A percentile compares a stretch with the other conserved stretches of the same genome.
Conservation (phyloP, 768 basidiomycete species). For the Solioccasus polychromus region DNA sequence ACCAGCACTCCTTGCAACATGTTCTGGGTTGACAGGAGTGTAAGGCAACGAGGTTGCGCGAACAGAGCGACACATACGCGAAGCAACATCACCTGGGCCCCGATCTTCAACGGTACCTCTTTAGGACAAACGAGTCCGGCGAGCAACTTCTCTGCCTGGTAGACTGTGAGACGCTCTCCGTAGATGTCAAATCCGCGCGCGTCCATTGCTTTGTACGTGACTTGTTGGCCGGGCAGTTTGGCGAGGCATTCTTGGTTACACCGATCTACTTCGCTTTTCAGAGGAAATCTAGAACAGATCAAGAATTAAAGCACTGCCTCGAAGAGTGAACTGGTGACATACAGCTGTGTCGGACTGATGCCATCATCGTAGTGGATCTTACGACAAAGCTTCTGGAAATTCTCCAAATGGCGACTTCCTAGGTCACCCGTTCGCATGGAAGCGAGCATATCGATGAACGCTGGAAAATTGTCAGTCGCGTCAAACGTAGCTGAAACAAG, state of each 20-base stretch:
- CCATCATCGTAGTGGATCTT: conserved; percentile 73
- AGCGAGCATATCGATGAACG: conserved; percentile 93
- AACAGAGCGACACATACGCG: conserved; percentile 21
- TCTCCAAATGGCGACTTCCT: conserved; percentile 56
- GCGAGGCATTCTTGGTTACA: conserved; percentile 23
- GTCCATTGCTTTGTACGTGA: conserved; percentile 43
- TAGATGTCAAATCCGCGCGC: conserved; percentile 42
- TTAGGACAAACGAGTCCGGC: conserved; percentile 50
- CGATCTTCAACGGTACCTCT: conserved; percentile 49
- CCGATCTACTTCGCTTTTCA: conserved; percentile 26
- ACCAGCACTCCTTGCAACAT: conserved; percentile 44
- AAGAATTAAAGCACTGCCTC: background rate
- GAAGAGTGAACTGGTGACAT: conserved; percentile 23
- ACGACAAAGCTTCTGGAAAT: conserved; percentile 66
- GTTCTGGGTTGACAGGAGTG: conserved; percentile 25
- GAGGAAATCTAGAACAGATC: conserved; percentile 21
- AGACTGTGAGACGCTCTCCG: conserved; percentile 28
- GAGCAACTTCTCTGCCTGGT: conserved; percentile 33
- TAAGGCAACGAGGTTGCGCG: background rate
- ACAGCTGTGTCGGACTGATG: conserved; percentile 88
- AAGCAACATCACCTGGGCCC: conserved; percentile 81
- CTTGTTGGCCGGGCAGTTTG: conserved; percentile 25
- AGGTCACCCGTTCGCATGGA: conserved; percentile 92
- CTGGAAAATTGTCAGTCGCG: conserved; percentile 36
- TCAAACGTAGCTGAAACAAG: background rate